Evolutionary conservation across 306 rosid species (phyloP).

Genomic region (Cucumis cinereus): DNA sequence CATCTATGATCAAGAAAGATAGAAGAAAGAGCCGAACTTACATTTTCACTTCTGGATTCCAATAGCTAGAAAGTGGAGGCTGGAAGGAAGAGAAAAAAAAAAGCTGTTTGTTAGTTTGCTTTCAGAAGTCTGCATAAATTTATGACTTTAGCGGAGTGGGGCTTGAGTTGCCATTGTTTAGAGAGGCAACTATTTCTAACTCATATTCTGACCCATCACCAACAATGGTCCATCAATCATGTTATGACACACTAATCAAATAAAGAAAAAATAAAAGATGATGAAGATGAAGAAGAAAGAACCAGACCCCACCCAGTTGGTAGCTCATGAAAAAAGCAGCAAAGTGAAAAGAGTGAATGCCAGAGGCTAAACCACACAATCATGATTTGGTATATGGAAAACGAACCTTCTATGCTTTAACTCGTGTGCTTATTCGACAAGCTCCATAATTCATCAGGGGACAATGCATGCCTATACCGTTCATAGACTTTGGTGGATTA

Average conservation of each 20-base stretch:
- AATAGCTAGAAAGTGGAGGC: constrained; percentile 8
- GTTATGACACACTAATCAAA: constrained; percentile 14
- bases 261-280: not conserved
- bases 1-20: not conserved
- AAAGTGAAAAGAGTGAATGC: not conserved
- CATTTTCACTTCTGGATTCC: not conserved
- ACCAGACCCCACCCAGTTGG: not conserved
- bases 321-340: constrained; percentile 1
- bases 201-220: constrained; percentile 44
- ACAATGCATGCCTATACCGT: constrained; percentile 5
- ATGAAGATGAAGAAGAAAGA: not conserved
- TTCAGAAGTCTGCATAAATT: not conserved
- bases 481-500: not conserved
- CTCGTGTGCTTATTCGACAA: not conserved
- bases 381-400: constrained; percentile 1
- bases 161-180: not conserved
- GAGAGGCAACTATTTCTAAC: constrained; percentile 2
- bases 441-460: not conserved
- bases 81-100: not conserved
- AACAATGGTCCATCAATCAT: constrained; percentile 54
- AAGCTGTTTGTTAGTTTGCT: constrained; percentile 6
- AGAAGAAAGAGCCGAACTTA: not conserved
- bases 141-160: constrained; percentile 7
- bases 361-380: constrained; percentile 3
- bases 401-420: constrained; percentile 2